Percentiles rank a stretch among this genome's conserved stretches.
Evolutionary conservation across 352 stramenopile species (phyloP).

Genomic region (Phytopythium boreale): DNA sequence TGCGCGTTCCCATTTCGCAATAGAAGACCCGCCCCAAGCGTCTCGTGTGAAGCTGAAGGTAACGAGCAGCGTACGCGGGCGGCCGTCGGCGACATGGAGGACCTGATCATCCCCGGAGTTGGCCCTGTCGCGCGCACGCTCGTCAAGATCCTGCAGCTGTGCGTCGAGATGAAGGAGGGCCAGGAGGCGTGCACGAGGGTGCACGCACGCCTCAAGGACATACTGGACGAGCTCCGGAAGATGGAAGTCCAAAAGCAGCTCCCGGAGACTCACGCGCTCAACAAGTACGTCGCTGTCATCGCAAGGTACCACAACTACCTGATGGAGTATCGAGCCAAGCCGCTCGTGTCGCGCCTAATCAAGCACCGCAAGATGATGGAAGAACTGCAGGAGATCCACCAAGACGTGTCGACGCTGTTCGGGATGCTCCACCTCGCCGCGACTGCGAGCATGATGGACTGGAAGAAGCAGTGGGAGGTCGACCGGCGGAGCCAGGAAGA

Average conservation of each 20-base stretch:
- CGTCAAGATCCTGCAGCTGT: constrained; percentile 20
- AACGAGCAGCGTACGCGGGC: no score
- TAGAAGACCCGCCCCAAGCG: no score
- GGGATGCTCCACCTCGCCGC: constrained; percentile 6
- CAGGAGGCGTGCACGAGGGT: constrained; percentile 14
- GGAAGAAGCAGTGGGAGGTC: constrained; percentile 11
- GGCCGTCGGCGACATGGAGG: neutral
- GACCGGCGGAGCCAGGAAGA: constrained; percentile 8
- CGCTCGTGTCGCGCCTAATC: constrained; percentile 10
- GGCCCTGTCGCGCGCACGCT: constrained; percentile 26
- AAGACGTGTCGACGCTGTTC: constrained; percentile 15
- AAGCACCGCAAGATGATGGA: constrained; percentile 10
- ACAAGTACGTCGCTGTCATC: constrained; percentile 10
- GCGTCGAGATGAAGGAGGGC: constrained; percentile 23
- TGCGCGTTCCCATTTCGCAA: no score
- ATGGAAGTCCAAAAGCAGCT: neutral
- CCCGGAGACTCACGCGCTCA: neutral
- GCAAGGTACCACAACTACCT: constrained; percentile 5
- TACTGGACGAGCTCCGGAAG: neutral
- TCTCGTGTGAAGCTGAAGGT: no score
- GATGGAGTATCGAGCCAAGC: constrained; percentile 8
- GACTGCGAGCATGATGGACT: constrained; percentile 11
- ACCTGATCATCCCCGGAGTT: constrained; percentile 29
- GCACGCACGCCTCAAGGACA: constrained; percentile 10
- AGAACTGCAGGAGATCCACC: constrained; percentile 11